Conservation (phyloP, 2,329 filamentous ascomycete species). For the Paramyrothecium roridum region DNA sequence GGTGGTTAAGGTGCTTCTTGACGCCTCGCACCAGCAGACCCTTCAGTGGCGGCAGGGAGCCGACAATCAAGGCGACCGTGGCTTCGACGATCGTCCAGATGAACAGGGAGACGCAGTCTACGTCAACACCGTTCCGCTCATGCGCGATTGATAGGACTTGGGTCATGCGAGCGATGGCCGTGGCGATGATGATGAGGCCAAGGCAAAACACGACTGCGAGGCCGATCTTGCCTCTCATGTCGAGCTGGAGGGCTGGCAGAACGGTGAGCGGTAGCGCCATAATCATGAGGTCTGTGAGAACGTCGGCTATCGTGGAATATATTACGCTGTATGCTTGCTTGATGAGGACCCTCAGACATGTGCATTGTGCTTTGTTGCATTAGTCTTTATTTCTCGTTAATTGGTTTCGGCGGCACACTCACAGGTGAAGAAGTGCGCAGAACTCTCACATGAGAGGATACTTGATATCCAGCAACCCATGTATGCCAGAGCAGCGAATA, state of each 20-base stretch:
- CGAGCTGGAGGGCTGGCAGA: constrained; percentile 6
- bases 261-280: constrained; percentile 9
- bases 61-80: constrained; percentile 10
- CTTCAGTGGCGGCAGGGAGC: constrained; percentile 12
- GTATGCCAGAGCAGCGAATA: not conserved
- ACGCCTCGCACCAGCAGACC: constrained; percentile 3
- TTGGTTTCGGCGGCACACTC: not conserved
- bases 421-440: not conserved
- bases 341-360: not conserved
- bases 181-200: constrained; percentile 9
- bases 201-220: constrained; percentile 10
- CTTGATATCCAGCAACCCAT: not conserved
- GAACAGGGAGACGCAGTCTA: not conserved
- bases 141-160: constrained; percentile 2
- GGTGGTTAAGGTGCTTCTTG: not conserved
- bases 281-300: constrained; percentile 8
- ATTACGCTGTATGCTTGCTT: constrained; percentile 1
- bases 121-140: not conserved
- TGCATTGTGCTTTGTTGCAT: not conserved
- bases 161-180: constrained; percentile 9
- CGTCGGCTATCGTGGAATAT: constrained; percentile 4
- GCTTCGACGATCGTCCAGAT: constrained; percentile 9
- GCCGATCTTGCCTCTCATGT: constrained; percentile 8
- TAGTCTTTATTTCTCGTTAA: not conserved
- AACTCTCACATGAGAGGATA: not conserved